phyloP scores from a whole-genome alignment of 1,284 basidiomycete genomes.

The Austroboletus novae-zelandiae region DNA sequence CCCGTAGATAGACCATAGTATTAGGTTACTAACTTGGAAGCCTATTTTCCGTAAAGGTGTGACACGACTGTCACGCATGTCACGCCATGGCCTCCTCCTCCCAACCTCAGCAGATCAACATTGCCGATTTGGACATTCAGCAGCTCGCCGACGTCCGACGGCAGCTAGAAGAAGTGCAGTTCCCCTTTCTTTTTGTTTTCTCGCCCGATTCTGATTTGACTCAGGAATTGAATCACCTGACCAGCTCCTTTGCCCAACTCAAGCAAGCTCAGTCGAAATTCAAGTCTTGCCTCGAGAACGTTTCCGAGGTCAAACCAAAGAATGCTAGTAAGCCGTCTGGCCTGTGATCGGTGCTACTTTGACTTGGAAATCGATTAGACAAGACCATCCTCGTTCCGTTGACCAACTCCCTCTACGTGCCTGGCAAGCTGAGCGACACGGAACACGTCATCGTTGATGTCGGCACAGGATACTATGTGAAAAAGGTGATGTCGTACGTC shows the following conservation, averaged over 20 bases:
- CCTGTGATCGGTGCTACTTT: neutral
- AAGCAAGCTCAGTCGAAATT: conserved; percentile 94
- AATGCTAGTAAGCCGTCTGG: conserved; percentile 61
- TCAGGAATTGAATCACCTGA: conserved; percentile 90
- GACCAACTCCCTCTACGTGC: conserved; percentile 93
- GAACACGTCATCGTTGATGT: conserved; percentile 93
- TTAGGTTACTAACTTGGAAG: too few relatives aligned
- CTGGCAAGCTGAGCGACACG: conserved; percentile 81
- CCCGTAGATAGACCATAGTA: neutral
- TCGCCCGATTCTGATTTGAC: conserved; percentile 6
- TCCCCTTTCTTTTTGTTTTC: too few relatives aligned
- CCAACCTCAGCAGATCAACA: conserved; percentile 67
- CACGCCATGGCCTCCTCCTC: conserved; percentile 15
- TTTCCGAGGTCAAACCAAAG: conserved; percentile 72
- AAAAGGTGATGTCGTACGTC: conserved; percentile 65
- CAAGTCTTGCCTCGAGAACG: conserved; percentile 81
- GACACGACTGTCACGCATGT: conserved; percentile 9
- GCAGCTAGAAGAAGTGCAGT: conserved; percentile 81
- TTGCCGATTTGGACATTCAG: conserved; percentile 76
- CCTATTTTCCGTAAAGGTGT: too few relatives aligned
- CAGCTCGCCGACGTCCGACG: conserved; percentile 85
- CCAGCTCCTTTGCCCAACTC: conserved; percentile 89
- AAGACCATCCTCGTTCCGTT: conserved; percentile 90
- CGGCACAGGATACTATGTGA: conserved; percentile 95
- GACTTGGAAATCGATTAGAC: conserved; percentile 42